A percentile compares a stretch with the other conserved stretches of the same genome.
phyloP scores from a whole-genome alignment of 164 flowering plant genomes.

The Platanus orientalis region DNA sequence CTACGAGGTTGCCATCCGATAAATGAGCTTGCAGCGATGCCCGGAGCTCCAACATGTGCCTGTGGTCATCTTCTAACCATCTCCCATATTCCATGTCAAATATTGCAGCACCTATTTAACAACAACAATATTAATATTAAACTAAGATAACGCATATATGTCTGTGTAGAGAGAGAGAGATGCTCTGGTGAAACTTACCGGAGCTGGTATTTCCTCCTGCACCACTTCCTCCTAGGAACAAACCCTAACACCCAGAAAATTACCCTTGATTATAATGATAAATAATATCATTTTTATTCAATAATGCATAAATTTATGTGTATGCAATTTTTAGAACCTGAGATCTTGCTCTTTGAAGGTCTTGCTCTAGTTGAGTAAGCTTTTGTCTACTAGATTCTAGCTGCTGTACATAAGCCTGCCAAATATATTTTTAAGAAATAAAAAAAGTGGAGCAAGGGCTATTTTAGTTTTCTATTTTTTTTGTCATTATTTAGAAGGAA shows the following conservation, averaged over 20 bases:
- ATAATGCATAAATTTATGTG: background rate
- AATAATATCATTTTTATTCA: background rate
- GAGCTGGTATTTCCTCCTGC: slow-evolving; percentile 59
- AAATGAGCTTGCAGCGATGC: slow-evolving; percentile 65
- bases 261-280: background rate
- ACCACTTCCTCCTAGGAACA: slow-evolving; percentile 58
- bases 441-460: slow-evolving; percentile 1
- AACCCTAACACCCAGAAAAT: slow-evolving; percentile 37
- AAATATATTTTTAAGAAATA: background rate
- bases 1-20: slow-evolving; percentile 60
- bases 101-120: slow-evolving; percentile 64
- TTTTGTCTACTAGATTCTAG: slow-evolving; percentile 87
- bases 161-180: background rate
- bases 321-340: slow-evolving; percentile 46
- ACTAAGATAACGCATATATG: too few species aligned
- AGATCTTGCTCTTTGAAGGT: slow-evolving; percentile 83
- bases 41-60: slow-evolving; percentile 83
- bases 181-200: slow-evolving; percentile 39
- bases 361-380: slow-evolving; percentile 88
- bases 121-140: too few species aligned
- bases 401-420: slow-evolving; percentile 95
- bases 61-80: slow-evolving; percentile 84
- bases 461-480: background rate
- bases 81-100: slow-evolving; percentile 95
- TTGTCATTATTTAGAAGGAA: background rate